phyloP scores from a whole-genome alignment of 306 rosid species.

The Castanea crenata region DNA sequence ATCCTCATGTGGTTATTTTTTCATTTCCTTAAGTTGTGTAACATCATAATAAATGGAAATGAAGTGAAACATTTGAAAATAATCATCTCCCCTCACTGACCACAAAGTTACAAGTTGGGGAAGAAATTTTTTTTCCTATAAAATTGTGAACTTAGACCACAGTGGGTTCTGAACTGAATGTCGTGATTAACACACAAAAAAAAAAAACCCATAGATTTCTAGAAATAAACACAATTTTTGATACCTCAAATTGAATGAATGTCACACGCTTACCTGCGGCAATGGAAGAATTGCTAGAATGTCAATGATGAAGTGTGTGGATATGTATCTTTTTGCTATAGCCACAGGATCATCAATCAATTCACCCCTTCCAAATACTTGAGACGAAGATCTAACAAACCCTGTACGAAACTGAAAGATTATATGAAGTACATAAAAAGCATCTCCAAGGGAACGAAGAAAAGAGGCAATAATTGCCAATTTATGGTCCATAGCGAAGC shows the following conservation, averaged over 20 bases:
- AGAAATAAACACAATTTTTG: neutral
- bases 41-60: no score
- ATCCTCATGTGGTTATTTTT: no score
- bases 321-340: conserved; percentile 69
- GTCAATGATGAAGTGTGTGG: conserved; percentile 66
- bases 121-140: no score
- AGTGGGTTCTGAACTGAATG: neutral
- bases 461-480: conserved; percentile 53
- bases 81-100: no score
- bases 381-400: conserved; percentile 77
- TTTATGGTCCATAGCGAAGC: conserved; percentile 33
- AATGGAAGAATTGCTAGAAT: conserved; percentile 80
- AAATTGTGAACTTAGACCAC: no score
- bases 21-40: no score
- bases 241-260: neutral
- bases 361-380: conserved; percentile 86
- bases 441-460: conserved; percentile 76
- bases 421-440: conserved; percentile 67
- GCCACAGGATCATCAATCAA: conserved; percentile 48
- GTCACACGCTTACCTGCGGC: conserved; percentile 66
- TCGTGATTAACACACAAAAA: neutral
- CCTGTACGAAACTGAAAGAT: conserved; percentile 82
- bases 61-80: no score
- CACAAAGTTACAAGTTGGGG: no score
- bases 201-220: no score